Conservation (phyloP, 2,329 filamentous ascomycete species). For the Acephala macrosclerotiorum region DNA sequence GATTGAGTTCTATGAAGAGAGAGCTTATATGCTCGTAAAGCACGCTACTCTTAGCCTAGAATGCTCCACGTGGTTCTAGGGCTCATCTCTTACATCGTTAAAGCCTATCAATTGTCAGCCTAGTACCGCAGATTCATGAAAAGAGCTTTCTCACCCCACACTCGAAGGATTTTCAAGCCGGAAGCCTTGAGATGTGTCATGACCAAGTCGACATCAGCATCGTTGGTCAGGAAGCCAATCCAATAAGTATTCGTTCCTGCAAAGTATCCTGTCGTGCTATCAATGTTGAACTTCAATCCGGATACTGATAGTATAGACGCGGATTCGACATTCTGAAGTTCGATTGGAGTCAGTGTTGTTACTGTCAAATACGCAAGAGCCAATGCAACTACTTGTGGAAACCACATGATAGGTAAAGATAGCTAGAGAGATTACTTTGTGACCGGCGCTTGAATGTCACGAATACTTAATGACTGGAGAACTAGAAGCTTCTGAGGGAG, state of each 20-base stretch:
- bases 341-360: not conserved
- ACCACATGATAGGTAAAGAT: not conserved
- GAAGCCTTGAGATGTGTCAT: constrained; percentile 53
- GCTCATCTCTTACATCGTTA: too few species aligned
- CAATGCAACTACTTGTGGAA: not conserved
- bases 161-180: constrained; percentile 12
- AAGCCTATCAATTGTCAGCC: constrained; percentile 58
- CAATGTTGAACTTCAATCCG: constrained; percentile 46
- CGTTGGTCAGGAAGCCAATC: constrained; percentile 59
- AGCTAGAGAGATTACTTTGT: not conserved
- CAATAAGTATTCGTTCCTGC: constrained; percentile 64
- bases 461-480: not conserved
- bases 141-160: constrained; percentile 36
- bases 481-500: not conserved
- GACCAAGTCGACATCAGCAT: constrained; percentile 61
- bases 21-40: too few species aligned
- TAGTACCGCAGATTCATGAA: constrained; percentile 62
- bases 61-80: too few species aligned
- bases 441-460: not conserved
- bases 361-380: not conserved
- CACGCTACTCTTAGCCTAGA: too few species aligned
- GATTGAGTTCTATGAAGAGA: too few species aligned
- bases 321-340: not conserved
- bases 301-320: not conserved
- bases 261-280: constrained; percentile 55